A percentile compares a stretch with the other conserved stretches of the same genome.
Evolutionary conservation across 495 filamentous ascomycete genomes (phyloP).

Genomic region (Penicillium odoratum): DNA sequence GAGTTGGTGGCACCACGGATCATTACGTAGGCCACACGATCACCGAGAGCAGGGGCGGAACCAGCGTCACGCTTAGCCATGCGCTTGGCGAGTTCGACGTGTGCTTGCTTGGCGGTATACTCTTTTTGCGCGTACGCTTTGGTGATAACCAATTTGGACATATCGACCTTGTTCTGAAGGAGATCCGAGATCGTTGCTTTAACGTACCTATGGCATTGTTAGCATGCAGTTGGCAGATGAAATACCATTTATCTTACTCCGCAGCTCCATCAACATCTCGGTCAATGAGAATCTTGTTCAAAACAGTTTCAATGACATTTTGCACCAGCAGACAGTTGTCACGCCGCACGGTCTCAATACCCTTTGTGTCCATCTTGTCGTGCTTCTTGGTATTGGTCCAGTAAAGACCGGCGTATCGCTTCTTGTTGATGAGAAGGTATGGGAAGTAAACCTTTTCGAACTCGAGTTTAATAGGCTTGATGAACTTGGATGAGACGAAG

Average conservation of each 20-base stretch:
- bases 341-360: slow-evolving; percentile 95
- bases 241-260: slow-evolving; percentile 62
- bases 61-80: slow-evolving; percentile 97
- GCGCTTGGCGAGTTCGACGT: slow-evolving; percentile 88
- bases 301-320: slow-evolving; percentile 94
- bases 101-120: slow-evolving; percentile 89
- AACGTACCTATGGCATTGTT: slow-evolving; percentile 67
- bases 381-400: slow-evolving; percentile 94
- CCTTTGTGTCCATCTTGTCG: slow-evolving; percentile 99
- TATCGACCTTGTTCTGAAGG: slow-evolving; percentile 95
- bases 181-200: slow-evolving; percentile 95
- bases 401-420: slow-evolving; percentile 95
- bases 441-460: slow-evolving; percentile 99
- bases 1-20: slow-evolving; percentile 84
- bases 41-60: slow-evolving; percentile 90
- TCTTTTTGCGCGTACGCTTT: slow-evolving; percentile 86
- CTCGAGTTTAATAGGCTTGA: slow-evolving; percentile 96
- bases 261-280: slow-evolving; percentile 84
- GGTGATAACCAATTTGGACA: slow-evolving; percentile 99
- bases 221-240: neutral
- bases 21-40: slow-evolving; percentile 98
- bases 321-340: slow-evolving; percentile 96
- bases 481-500: slow-evolving; percentile 86
- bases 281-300: slow-evolving; percentile 95
- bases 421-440: slow-evolving; percentile 99